Evolutionary conservation across 345 rosid species (phyloP), one percentile per base, ranked within the genome.

Genomic region (Anastatica hierochuntica): DNA sequence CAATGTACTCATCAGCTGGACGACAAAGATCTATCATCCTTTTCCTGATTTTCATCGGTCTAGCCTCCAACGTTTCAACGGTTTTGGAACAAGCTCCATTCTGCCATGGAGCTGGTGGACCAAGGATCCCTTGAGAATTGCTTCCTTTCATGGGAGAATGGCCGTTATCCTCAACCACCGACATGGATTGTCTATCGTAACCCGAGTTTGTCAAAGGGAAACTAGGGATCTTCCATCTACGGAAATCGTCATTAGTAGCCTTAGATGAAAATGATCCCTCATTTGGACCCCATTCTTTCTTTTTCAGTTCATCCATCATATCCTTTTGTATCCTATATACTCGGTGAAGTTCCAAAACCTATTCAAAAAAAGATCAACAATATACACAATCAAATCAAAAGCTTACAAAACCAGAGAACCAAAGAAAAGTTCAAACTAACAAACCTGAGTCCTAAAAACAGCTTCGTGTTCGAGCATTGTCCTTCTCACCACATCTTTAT

Each of bases 391-490:
- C 11, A 38, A 39, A 26, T 34, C 44, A 68, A 55, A 42, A 49
- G n/a, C 49, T 13, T 2, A 17, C 8, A 38, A 17, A 13, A 27
- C 48, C 20, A 33, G 24, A 43, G 10, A 24, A 34, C 23, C 14
- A 38, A 11, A 39, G 23, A 39, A 33, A 33, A 12, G 14, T 33
- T 19, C 44, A 36, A 6, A 47, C 29, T 10, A 60, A 48, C n/a
- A 6, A 59, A 83, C 96, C 92, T 83, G 95, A 5, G 81, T 76
- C 70, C 71, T 76, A 65, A 86, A 86, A 46, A 78, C 66, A 15
- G 78, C 63, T 63, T 87, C 96, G 49, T 83, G 96, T 38, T 74
- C 79, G 53, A 87, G 35, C 63, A 87, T 87, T 44, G 83, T 75
- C 70, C 78, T 71, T 75, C 78, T 74, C 64, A 87, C 38, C 30